Base-by-base conservation (phyloP, 1,139 yeast genomes). In the Yamadazyma mexicana region DNA sequence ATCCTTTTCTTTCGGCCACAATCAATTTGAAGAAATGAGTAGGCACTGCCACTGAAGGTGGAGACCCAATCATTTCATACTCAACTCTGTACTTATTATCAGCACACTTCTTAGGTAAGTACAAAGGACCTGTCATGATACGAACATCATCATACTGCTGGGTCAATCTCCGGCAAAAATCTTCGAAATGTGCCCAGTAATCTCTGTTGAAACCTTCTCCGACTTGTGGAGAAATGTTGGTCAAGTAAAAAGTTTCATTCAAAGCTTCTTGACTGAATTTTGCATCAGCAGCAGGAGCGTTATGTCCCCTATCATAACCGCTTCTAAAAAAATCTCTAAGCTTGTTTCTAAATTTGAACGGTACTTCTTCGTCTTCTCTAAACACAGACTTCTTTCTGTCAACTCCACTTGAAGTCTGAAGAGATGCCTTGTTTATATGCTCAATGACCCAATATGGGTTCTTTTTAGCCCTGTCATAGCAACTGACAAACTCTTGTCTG, bases 251-350 rank as follows among this genome's bases (percentile, higher is more conserved):
- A 0, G 98, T 94, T 61, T 91, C 96, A 59, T 92, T 84, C 97
- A 94, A 91, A 10, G 98, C 98, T 17, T 62, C 55, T 61, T 92
- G 98, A 26, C 81, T 79, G 63, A 78, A 92, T 59, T 88, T 89
- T 28, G 98, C 97, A 61, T 92, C 87, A 0, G 98, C 98, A 4
- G 98, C 98, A 2, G 99, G 98, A 0, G 96, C 97, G 55, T 87
- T 87, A 61, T 92, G 99, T 3, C 99, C 99, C 49, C 98, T 71
- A 59, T 92, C 99, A 62, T 87, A 92, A 1, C 99, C 99, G 37
- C 95, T 83, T 49, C 98, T 78, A 70, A 91, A 91, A 61, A 85
- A 92, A 62, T 94, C 98, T 46, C 83, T 73, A 44, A 92, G 70
- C 42, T 75, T 71, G 3, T 83, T 89, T 50, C 97, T 73, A 60